phyloP scores from a whole-genome alignment of 2,329 filamentous ascomycete species.

The Nannizziopsis barbatae region DNA sequence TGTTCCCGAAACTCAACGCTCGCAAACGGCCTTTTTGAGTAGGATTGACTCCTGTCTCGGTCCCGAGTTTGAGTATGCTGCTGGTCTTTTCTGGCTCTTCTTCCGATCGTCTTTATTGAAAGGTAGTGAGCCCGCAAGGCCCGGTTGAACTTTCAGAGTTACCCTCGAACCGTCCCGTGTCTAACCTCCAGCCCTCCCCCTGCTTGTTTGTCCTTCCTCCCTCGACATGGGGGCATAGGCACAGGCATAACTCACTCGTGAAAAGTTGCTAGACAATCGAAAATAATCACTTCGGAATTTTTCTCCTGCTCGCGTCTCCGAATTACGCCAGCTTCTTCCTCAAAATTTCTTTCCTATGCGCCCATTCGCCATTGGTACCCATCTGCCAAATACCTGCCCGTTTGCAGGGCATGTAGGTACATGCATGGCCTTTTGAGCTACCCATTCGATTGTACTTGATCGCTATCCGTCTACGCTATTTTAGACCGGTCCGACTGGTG shows the following conservation, averaged over 20 bases:
- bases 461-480: background rate
- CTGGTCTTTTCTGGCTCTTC: too few species aligned
- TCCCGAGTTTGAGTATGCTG: too few species aligned
- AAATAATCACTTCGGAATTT: background rate
- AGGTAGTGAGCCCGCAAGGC: too few species aligned
- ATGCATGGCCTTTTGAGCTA: constrained; percentile 1
- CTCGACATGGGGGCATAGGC: background rate
- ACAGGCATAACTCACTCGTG: background rate
- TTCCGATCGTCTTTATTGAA: background rate
- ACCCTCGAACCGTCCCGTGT: background rate
- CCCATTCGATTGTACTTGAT: background rate
- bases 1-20: too few species aligned
- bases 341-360: background rate
- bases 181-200: background rate
- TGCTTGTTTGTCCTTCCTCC: background rate
- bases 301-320: background rate
- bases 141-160: too few species aligned
- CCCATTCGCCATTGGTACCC: background rate
- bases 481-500: too few species aligned
- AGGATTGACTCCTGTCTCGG: too few species aligned
- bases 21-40: too few species aligned
- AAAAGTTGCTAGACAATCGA: too few species aligned
- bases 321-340: background rate
- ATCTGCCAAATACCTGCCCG: background rate
- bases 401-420: background rate